Evolutionary conservation across 768 basidiomycete species (phyloP), one percentile per base, ranked within the genome.

Genomic region (Podaxis sp.): DNA sequence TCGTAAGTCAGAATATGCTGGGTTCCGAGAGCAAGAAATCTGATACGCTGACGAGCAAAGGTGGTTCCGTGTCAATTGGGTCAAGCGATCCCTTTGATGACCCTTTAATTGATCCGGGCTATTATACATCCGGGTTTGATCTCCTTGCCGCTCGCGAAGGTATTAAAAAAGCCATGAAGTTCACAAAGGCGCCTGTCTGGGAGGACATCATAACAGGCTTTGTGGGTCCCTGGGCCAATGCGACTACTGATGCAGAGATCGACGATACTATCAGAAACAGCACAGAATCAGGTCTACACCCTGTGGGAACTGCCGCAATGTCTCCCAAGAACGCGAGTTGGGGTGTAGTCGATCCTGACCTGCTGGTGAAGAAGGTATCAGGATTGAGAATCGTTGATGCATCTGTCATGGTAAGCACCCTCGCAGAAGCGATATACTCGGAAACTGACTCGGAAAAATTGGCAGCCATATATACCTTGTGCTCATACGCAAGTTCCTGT

Each of bases 321-420:
- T 73, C 74, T 4, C 61, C 70, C 0, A 57, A 55, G 17, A 61
- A 63, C 19, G 70, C 74, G 0, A 46, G 58, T 3, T 69, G 53
- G 22, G 78, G 78, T 1, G 79, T 78, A 7, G 73, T 78, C 4
- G 72, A 79, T 66, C 72, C 77, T 5, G 70, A 78, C 61, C 64
- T 81, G 52, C 64, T 56, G 37, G 75, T 80, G 9, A 79, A 80
- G 61, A 71, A 70, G 0, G 68, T 73, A 0, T 55, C 51, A 1
- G 78, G 75, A 7, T 56, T 79, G 58, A 69, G 79, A 1, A 68
- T 80, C n/a, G 76, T 80, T 12, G 77, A 80, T 68, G 74, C 74
- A 6, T 76, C 75, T n/a, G 68, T 72, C 61, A 62, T 75, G 61
- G 77, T 75, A 60, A 63, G 75, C 65, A 46, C 38, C 36, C 38